phyloP scores from a whole-genome alignment of 75 land plant species.

The Cryptomeria japonica region DNA sequence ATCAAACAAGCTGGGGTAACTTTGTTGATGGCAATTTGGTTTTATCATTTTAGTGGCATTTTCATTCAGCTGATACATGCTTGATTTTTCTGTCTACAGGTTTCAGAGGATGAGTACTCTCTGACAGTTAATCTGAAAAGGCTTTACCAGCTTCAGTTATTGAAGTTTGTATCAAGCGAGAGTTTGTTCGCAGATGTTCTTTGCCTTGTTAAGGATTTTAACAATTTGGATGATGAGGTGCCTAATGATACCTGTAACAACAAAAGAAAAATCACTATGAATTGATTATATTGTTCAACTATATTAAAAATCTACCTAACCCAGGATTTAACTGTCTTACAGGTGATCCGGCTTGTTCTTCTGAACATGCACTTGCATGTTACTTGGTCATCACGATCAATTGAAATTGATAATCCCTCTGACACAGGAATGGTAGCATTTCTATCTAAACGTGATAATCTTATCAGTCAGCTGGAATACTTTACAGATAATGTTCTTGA shows the following conservation, averaged over 20 bases:
- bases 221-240: conserved; percentile 82
- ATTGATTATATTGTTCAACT: not conserved
- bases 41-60: not conserved
- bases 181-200: conserved; percentile 58
- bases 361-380: conserved; percentile 80
- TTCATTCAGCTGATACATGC: not conserved
- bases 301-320: not conserved
- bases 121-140: conserved; percentile 88
- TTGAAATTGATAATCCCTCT: conserved; percentile 56
- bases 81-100: conserved; percentile 39
- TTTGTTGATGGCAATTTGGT: not conserved
- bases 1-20: conserved; percentile 77
- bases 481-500: conserved; percentile 35
- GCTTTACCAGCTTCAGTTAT: conserved; percentile 82
- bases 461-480: conserved; percentile 59
- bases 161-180: conserved; percentile 49
- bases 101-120: conserved; percentile 88
- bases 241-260: not conserved
- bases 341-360: conserved; percentile 76
- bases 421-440: conserved; percentile 53
- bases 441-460: conserved; percentile 45
- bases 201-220: conserved; percentile 44
- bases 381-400: conserved; percentile 64
- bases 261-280: not conserved
- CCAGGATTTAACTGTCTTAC: conserved; percentile 12